These are phyloP conservation scores for Scheffersomyces illinoinensis DNA, from an alignment of 1,139 yeast genomes.

Conservation along the genomic window DNA sequence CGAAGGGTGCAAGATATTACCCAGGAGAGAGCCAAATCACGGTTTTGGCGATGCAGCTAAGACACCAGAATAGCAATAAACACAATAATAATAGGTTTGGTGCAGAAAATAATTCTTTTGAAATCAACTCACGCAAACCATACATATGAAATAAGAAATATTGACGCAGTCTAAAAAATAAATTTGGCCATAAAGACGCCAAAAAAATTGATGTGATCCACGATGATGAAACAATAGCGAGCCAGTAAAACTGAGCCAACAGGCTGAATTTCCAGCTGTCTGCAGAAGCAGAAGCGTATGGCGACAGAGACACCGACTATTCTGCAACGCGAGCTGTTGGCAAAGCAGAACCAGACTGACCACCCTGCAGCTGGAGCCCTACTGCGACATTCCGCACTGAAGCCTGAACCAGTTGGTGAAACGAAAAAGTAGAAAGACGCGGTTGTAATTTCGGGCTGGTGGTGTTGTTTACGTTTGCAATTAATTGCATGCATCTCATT, in stretches of 20 bases:
- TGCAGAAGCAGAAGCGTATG: neutral
- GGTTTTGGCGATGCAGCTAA: neutral
- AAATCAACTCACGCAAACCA: neutral
- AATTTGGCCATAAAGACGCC: neutral
- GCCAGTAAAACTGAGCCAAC: neutral
- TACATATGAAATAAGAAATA: neutral
- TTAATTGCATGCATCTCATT: neutral
- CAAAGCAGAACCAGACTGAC: neutral
- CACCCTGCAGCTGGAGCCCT: neutral
- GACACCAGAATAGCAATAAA: neutral
- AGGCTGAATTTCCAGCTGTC: neutral
- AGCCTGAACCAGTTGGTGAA: neutral
- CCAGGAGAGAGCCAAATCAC: neutral
- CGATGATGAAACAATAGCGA: neutral
- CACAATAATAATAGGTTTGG: neutral
- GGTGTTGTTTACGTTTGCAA: neutral
- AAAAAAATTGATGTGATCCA: neutral
- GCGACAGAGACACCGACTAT: neutral
- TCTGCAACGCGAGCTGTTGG: neutral
- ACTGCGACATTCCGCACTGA: neutral
- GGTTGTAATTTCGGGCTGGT: neutral
- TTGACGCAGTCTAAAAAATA: neutral
- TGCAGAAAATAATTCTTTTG: neutral
- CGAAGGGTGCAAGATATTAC: neutral
- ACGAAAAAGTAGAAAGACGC: neutral